Evolutionary conservation across 202 grass and related monocot genomes (phyloP).

Genomic region (Dendrocalamus latiflorus): DNA sequence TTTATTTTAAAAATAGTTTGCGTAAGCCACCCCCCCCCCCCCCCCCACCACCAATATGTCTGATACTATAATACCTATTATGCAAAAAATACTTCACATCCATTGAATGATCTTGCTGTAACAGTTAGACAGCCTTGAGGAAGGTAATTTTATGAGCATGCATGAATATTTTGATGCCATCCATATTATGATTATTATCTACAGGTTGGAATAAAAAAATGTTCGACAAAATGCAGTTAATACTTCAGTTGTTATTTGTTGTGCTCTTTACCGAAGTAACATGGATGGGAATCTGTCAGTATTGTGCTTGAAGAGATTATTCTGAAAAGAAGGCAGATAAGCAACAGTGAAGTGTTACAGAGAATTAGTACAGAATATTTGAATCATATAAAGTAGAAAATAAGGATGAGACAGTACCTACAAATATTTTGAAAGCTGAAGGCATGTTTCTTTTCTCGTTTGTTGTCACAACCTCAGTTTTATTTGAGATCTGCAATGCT

Average conservation of each 20-base stretch:
- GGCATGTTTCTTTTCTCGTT: slow-evolving; percentile 80
- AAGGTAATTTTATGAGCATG: background rate
- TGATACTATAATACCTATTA: background rate
- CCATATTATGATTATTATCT: background rate
- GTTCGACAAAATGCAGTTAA: background rate
- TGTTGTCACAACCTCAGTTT: slow-evolving; percentile 58
- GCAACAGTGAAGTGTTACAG: background rate
- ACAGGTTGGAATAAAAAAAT: background rate
- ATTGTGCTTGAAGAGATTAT: background rate
- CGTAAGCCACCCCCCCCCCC: background rate
- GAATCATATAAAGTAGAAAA: background rate
- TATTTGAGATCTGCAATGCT: slow-evolving; percentile 63
- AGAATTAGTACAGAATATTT: background rate
- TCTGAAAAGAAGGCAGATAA: background rate
- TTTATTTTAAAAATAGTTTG: slow-evolving; percentile 7
- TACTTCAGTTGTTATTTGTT: background rate
- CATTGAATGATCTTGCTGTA: background rate
- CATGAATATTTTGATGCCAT: background rate
- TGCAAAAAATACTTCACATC: background rate
- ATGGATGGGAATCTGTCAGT: background rate
- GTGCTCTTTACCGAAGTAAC: background rate
- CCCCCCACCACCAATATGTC: background rate
- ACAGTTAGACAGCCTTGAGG: background rate
- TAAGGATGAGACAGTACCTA: slow-evolving; percentile 56
- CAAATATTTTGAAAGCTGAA: slow-evolving; percentile 91